Conservation (phyloP, 345 rosid species). For the Ailanthus altissimus region DNA sequence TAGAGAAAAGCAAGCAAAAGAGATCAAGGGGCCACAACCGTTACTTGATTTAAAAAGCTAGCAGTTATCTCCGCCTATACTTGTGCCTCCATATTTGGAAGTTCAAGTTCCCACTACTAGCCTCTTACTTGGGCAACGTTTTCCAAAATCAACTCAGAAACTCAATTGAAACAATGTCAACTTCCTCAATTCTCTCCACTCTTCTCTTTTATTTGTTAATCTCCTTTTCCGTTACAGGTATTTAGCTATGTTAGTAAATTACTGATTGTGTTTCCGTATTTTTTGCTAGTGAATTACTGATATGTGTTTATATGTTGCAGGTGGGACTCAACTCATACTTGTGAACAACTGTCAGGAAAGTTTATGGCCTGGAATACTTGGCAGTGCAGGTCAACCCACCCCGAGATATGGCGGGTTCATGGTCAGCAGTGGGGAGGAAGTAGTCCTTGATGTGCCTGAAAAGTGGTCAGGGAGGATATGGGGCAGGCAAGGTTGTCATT, state of each 20-base stretch:
- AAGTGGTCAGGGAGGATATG: constrained; percentile 89
- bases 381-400: constrained; percentile 59
- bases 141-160: neutral
- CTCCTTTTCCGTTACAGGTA: constrained; percentile 37
- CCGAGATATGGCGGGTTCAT: constrained; percentile 67
- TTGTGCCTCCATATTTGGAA: constrained; percentile 14
- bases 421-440: constrained; percentile 68
- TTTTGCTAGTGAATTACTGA: neutral
- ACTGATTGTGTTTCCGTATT: neutral
- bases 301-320: constrained; percentile 31
- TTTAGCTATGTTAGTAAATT: neutral
- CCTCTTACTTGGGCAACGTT: neutral
- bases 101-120: constrained; percentile 3
- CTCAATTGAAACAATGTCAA: constrained; percentile 31
- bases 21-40: constrained; percentile 6
- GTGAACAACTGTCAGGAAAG: constrained; percentile 82
- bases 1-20: constrained; percentile 20
- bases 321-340: constrained; percentile 67
- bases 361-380: constrained; percentile 87
- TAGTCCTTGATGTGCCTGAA: constrained; percentile 60
- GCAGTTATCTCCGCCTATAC: constrained; percentile 1
- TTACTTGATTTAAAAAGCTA: constrained; percentile 20
- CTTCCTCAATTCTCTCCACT: constrained; percentile 26
- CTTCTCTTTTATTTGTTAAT: constrained; percentile 35
- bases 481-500: constrained; percentile 84